Evolutionary conservation across 768 basidiomycete species (phyloP).

Genomic region (Cystofilobasidium macerans): DNA sequence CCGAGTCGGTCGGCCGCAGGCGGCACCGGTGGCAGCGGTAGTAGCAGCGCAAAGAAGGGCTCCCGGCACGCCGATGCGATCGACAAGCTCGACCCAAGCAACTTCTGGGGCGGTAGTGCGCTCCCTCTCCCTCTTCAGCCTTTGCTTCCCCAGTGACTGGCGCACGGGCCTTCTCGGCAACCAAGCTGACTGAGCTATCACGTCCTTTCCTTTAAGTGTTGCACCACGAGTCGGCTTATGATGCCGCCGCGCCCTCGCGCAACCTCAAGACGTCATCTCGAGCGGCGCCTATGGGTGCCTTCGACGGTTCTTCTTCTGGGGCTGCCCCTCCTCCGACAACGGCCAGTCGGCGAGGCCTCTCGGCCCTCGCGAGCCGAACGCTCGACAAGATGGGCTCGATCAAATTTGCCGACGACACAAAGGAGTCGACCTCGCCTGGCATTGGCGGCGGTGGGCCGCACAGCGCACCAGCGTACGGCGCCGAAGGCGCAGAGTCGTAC

Average conservation of each 20-base stretch:
- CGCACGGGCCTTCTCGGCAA: not conserved
- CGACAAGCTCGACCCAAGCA: conserved; percentile 24
- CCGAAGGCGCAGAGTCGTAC: not conserved
- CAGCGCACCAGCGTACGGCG: not conserved
- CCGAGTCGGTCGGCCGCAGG: not conserved
- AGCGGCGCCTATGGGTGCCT: conserved; percentile 67
- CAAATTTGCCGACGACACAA: conserved; percentile 15
- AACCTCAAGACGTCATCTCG: conserved; percentile 51
- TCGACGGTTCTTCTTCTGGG: conserved; percentile 15
- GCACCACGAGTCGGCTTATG: conserved; percentile 85
- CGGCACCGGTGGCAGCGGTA: no score
- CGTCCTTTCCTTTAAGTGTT: conserved; percentile 49
- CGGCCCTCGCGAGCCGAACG: conserved; percentile 12
- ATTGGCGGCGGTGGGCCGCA: not conserved
- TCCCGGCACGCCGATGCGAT: conserved; percentile 19
- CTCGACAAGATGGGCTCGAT: conserved; percentile 16
- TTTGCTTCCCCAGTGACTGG: not conserved
- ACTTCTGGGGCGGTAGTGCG: conserved; percentile 25
- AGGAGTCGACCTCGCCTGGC: not conserved
- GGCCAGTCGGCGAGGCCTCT: not conserved
- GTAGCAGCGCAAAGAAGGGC: conserved; percentile 24
- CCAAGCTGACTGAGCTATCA: not conserved
- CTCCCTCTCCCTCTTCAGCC: not conserved
- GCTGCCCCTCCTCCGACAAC: not conserved
- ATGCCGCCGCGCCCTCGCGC: conserved; percentile 80